Conservation (phyloP, 192 early-diverging fungal species). For the Neocallimastix lanati region DNA sequence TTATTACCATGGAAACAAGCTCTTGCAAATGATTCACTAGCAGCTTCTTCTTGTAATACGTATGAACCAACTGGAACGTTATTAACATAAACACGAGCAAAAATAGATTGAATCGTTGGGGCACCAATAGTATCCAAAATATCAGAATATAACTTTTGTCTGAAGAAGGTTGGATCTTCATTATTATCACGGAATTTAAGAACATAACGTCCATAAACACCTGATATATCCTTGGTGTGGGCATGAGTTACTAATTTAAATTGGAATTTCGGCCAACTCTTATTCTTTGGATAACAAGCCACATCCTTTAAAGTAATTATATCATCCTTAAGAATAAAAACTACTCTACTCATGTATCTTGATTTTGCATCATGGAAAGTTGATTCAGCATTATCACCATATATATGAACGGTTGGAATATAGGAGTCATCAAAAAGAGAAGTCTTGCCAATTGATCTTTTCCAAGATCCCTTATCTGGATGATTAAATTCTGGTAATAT, state of each 20-base stretch:
- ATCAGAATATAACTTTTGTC: background rate
- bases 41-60: background rate
- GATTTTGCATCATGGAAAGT: background rate
- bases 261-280: background rate
- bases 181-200: background rate
- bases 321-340: background rate
- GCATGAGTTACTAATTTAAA: background rate
- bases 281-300: background rate
- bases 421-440: background rate
- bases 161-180: background rate
- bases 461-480: background rate
- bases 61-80: background rate
- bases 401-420: background rate
- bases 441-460: background rate
- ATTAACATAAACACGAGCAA: background rate
- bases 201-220: background rate
- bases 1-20: background rate
- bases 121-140: background rate
- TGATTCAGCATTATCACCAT: background rate
- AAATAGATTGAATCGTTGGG: background rate
- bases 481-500: background rate
- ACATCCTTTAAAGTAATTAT: background rate
- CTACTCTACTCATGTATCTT: background rate
- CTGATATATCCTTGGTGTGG: background rate
- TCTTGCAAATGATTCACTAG: background rate